Evolutionary conservation across 306 rosid species (phyloP), one percentile per base, ranked within the genome.

Genomic region (Medicago lupulina): DNA sequence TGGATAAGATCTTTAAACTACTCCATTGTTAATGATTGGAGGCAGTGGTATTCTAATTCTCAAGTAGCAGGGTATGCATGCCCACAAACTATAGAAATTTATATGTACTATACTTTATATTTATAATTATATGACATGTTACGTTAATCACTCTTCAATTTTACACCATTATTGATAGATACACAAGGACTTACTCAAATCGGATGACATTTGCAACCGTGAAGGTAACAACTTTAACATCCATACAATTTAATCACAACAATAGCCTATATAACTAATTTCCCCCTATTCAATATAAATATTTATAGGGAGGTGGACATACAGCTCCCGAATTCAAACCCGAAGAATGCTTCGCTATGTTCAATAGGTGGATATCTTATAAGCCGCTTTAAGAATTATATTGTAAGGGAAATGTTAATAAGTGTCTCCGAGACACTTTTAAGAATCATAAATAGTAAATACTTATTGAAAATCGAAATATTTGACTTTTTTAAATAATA

Each of bases 191-290:
- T 44, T 85, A 85, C 75, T 66, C 86, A 7, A 89, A 86, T 55
- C 23, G n/a, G 49, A 86, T 88, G 86, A 88, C 89, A 18, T 88
- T 82, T 80, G 92, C 88, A 9, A 88, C 88, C 11, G 82, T 86
- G 10, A 88, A 88, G 90, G 92, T 63, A 63, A 43, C 5, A 19
- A 19, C 18, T 19, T 61, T 21, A 21, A 14, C 10, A 3, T 21
- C 23, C 23, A 9, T 41, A 9, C 15, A 49, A n/a, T 36, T 36
- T 9, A 36, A 34, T 63, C 47, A 36, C 47, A 63, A n/a, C 19
- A 63, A 36, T 63, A 63, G 47, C 6, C 13, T 11, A 23, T 60
- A 6, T 17, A 54, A 58, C 86, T 18, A 57, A 59, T 59, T 59
- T 12, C 25, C 4, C 25, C 2, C 50, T 59, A 59, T 23, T 4